These are phyloP conservation scores for Solanum stenotomum DNA, from an alignment of 257 asterid species.

Conservation along the genomic window DNA sequence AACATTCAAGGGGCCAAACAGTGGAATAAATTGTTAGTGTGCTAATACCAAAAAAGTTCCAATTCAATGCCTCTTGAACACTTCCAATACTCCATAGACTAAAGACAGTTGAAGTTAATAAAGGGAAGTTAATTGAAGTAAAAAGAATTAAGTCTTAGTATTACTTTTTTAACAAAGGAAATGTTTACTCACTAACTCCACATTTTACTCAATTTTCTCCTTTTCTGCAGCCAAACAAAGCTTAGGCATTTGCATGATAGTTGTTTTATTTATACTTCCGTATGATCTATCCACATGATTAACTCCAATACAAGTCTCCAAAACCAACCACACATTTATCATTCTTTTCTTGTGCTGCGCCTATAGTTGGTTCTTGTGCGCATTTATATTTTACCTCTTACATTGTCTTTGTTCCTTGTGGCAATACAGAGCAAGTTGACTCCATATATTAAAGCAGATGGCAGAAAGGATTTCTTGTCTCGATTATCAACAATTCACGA, in stretches of 20 bases:
- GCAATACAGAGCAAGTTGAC: not conserved
- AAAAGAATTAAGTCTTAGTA: not conserved
- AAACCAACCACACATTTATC: not conserved
- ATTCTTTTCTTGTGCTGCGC: not conserved
- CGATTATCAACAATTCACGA: not conserved
- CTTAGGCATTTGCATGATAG: not conserved
- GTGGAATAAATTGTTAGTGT: not conserved
- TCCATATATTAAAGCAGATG: not conserved
- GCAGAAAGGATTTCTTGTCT: not conserved
- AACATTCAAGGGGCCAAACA: not conserved
- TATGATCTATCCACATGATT: not conserved
- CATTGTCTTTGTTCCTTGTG: not conserved
- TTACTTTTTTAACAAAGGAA: not conserved
- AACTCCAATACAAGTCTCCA: not conserved
- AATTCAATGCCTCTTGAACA: not conserved
- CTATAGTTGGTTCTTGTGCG: not conserved
- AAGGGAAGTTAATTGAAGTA: not conserved
- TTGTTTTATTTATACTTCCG: not conserved
- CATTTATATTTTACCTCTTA: not conserved
- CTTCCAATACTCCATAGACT: not conserved
- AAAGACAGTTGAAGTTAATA: not conserved
- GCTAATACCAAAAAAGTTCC: not conserved
- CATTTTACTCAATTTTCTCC: not conserved
- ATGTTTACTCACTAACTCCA: not conserved
- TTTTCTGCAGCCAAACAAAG: not conserved